Evolutionary conservation across 768 basidiomycete species (phyloP), one percentile per base, ranked within the genome.

Genomic region (Candolleomyces eurysporus): DNA sequence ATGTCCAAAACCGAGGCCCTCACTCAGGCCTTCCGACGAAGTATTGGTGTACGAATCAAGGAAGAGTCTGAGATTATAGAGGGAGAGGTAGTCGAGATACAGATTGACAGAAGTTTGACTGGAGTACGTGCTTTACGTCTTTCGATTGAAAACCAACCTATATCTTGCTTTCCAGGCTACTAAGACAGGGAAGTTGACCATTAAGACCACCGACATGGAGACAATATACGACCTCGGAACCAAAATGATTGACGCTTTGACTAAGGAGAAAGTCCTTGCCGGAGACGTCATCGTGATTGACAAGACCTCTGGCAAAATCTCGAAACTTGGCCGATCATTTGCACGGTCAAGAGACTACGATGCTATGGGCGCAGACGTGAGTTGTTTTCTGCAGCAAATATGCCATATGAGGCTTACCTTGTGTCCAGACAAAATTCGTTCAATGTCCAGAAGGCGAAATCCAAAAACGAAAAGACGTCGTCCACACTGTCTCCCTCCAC

Each of bases 131-230:
- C 50, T 57, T 63, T 62, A 48, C 56, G 49, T 58, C 55, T 26
- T 45, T 14, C 13, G 4, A 48, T 71, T 13, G 43, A 51, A 26
- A 46, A 61, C 19, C 40, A 21, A 7, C 11, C 39, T 14, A 54
- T 61, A 59, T 30, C 48, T 57, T 51, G 31, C 60, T 40, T 7
- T 46, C 42, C 67, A 97, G 96, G 94, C 96, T 0, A 97, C 95
- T 4, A 98, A 98, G 78, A 98, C 97, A 2, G 97, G 96, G 3
- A 96, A 97, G 72, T 74, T 98, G 62, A 98, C 97, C 0, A 91
- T 99, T 68, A 98, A 98, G 76, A 96, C 94, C 14, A 97, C 95
- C 2, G 96, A 98, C 73, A 98, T 99, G 97, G 97, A 98, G 78
- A 98, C 97, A 5, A 90, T 99, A 36, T 99, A 99, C 72, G 97